phyloP scores from a whole-genome alignment of 805 yeast genomes.

The Starmerella scarabaei region DNA sequence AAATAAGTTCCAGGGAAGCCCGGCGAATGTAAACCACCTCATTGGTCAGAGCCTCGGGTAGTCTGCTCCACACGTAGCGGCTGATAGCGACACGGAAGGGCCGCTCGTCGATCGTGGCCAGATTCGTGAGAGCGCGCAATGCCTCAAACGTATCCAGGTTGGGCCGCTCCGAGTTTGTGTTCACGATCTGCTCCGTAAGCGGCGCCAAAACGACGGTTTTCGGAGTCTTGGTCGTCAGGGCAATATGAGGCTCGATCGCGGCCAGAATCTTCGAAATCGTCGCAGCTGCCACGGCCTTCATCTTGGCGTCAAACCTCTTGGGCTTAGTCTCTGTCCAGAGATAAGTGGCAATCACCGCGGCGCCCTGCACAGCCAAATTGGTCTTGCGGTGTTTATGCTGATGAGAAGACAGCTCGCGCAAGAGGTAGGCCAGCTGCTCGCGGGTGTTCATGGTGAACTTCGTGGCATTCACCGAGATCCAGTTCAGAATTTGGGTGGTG shows the following conservation, averaged over 20 bases:
- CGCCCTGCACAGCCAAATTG: slow-evolving; percentile 27
- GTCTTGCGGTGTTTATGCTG: slow-evolving; percentile 21
- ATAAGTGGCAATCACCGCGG: slow-evolving; percentile 25
- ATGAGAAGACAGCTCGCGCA: slow-evolving; percentile 25
- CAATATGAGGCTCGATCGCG: slow-evolving; percentile 26
- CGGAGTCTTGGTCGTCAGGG: slow-evolving; percentile 26
- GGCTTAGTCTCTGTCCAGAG: slow-evolving; percentile 20
- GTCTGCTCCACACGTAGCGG: slow-evolving; percentile 34
- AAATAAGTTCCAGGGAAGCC: slow-evolving; percentile 49
- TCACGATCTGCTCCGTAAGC: slow-evolving; percentile 22
- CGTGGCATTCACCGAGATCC: slow-evolving; percentile 18
- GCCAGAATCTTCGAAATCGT: slow-evolving; percentile 29
- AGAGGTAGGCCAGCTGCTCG: slow-evolving; percentile 21
- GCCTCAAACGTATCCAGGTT: slow-evolving; percentile 38
- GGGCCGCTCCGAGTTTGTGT: slow-evolving; percentile 18
- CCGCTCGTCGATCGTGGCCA: slow-evolving; percentile 38
- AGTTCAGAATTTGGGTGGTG: slow-evolving; percentile 19
- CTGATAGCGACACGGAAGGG: slow-evolving; percentile 31
- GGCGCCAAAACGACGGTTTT: slow-evolving; percentile 26
- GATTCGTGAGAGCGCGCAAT: slow-evolving; percentile 53
- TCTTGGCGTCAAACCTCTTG: slow-evolving; percentile 14
- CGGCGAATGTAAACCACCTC: slow-evolving; percentile 40
- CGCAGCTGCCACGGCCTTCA: slow-evolving; percentile 14
- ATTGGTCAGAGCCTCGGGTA: slow-evolving; percentile 35
- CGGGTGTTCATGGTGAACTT: slow-evolving; percentile 20